phyloP scores from a whole-genome alignment of 1,284 basidiomycete genomes.

The Fistulinella cinereoalba region DNA sequence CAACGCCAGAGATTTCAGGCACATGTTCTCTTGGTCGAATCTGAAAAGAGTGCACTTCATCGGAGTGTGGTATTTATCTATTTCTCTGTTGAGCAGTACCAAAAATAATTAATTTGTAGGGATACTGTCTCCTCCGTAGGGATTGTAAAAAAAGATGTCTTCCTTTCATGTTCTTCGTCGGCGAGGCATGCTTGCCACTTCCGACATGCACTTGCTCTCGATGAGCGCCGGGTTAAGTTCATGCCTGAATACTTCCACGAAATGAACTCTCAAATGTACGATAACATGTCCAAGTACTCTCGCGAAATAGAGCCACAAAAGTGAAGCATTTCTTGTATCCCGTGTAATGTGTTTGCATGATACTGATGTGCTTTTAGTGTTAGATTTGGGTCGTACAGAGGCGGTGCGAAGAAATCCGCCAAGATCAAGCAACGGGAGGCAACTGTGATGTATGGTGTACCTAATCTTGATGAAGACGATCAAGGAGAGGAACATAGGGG shows the following conservation, averaged over 20 bases:
- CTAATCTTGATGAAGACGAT: too few relatives aligned
- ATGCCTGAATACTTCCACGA: conserved; percentile 33
- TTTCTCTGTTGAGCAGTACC: background rate
- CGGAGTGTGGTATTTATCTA: conserved; percentile 29
- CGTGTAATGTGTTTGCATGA: too few relatives aligned
- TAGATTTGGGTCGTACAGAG: too few relatives aligned
- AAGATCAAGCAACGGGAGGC: too few relatives aligned
- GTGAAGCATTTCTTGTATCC: too few relatives aligned
- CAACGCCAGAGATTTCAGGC: conserved; percentile 20
- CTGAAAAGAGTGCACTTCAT: conserved; percentile 31
- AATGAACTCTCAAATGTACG: conserved; percentile 11
- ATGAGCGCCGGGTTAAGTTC: conserved; percentile 38
- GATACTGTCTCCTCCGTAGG: conserved; percentile 32
- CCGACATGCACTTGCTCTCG: conserved; percentile 28
- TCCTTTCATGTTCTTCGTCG: conserved; percentile 20
- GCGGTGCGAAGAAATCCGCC: too few relatives aligned
- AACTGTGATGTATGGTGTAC: too few relatives aligned
- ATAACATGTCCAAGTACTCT: too few relatives aligned
- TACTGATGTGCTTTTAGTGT: too few relatives aligned
- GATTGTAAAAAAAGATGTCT: conserved; percentile 18
- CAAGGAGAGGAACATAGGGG: too few relatives aligned
- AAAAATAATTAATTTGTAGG: conserved; percentile 6
- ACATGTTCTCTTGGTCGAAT: conserved; percentile 19
- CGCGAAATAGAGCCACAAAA: too few relatives aligned
- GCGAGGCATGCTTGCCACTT: conserved; percentile 25